Percentiles rank a stretch among this genome's conserved stretches.
These are phyloP conservation scores for Leccinum subtestaceum DNA, from an alignment of 768 basidiomycete genomes.

Conservation along the genomic window DNA sequence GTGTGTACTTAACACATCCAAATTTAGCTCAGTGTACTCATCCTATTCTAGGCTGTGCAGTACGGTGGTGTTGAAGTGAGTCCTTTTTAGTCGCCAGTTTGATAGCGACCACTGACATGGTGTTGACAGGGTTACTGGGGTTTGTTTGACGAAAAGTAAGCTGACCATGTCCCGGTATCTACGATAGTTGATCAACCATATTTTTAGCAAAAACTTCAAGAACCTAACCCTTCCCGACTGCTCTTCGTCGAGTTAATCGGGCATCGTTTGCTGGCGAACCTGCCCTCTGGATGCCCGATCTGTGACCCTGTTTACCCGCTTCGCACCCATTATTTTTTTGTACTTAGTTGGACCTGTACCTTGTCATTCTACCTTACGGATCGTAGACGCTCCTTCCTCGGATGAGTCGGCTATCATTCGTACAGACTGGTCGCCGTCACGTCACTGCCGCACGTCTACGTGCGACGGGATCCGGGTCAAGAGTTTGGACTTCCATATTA, in stretches of 20 bases:
- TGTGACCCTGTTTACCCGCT: constrained; percentile 7
- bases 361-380: constrained; percentile 7
- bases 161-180: constrained; percentile 4
- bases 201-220: constrained; percentile 64
- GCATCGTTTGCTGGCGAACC: background rate
- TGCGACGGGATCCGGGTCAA: background rate
- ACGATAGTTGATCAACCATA: constrained; percentile 24
- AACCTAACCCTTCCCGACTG: constrained; percentile 66
- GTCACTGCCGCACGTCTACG: background rate
- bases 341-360: constrained; percentile 24
- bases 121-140: constrained; percentile 55
- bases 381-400: background rate
- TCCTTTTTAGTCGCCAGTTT: background rate
- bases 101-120: constrained; percentile 6
- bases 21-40: constrained; percentile 5
- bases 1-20: constrained; percentile 31
- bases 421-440: background rate
- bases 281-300: background rate
- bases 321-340: constrained; percentile 6
- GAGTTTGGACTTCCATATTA: background rate
- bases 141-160: constrained; percentile 57
- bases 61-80: constrained; percentile 78
- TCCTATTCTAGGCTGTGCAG: constrained; percentile 41
- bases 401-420: background rate
- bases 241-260: constrained; percentile 6